Percentiles rank a stretch among this genome's conserved stretches.
Evolutionary conservation across 495 filamentous ascomycete species (phyloP).

Genomic region (Terfezia claveryi): DNA sequence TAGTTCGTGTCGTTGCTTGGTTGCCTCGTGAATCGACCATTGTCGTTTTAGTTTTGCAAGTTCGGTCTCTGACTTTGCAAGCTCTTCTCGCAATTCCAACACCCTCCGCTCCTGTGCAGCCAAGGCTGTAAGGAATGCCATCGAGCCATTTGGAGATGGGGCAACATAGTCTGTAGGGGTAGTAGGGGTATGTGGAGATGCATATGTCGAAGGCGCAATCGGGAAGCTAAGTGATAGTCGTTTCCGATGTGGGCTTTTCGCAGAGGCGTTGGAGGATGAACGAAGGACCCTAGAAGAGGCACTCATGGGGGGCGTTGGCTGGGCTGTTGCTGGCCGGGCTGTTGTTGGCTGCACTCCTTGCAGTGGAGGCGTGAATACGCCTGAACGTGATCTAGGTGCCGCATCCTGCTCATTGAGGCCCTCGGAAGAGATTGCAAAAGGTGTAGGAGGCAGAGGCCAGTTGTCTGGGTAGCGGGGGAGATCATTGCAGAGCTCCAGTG

Average conservation of each 20-base stretch:
- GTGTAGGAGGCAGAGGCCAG: neutral
- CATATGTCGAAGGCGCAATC: neutral
- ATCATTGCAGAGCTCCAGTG: neutral
- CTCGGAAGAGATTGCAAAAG: neutral
- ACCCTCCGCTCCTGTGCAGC: constrained; percentile 87
- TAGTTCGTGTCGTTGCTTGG: constrained; percentile 49
- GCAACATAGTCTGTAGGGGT: constrained; percentile 9
- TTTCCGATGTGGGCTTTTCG: constrained; percentile 5
- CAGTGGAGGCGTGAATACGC: neutral
- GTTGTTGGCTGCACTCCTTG: neutral
- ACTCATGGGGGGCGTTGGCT: neutral
- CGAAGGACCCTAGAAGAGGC: neutral
- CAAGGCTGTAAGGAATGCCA: constrained; percentile 64
- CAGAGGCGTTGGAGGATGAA: neutral
- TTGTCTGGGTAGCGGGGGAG: neutral
- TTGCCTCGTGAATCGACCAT: constrained; percentile 54
- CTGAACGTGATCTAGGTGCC: neutral
- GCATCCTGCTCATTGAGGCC: neutral
- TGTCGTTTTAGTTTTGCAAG: constrained; percentile 59
- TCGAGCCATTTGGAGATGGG: constrained; percentile 37
- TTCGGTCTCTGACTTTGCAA: constrained; percentile 57
- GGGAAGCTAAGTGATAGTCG: constrained; percentile 18
- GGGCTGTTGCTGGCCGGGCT: neutral
- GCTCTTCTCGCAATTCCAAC: constrained; percentile 73
- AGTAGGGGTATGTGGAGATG: constrained; percentile 11